A percentile compares a stretch with the other conserved stretches of the same genome.
Conservation (phyloP, 139 green algal species). For the Chloropicon primus region DNA sequence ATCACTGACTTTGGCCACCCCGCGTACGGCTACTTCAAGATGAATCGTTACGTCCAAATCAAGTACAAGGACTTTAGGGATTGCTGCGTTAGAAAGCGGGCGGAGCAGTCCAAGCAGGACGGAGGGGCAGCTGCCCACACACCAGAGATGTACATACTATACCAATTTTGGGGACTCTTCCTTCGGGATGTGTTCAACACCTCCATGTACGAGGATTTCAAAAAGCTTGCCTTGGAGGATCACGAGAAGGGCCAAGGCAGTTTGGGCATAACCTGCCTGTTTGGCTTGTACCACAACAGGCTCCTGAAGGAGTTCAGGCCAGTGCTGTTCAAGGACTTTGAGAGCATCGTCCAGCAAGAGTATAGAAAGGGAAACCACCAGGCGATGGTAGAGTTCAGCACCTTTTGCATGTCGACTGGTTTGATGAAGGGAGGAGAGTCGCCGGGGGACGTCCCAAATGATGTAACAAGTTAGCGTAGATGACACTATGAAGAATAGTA, state of each 20-base stretch:
- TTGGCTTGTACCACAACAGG: neutral
- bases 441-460: neutral
- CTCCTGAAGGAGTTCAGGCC: neutral
- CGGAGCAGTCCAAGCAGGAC: neutral
- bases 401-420: neutral
- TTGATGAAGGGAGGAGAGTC: neutral
- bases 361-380: neutral
- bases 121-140: neutral
- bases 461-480: too few relatives aligned
- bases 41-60: neutral
- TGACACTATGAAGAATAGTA: too few relatives aligned
- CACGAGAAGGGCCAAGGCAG: neutral
- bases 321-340: neutral
- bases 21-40: neutral
- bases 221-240: neutral
- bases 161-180: neutral
- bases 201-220: neutral
- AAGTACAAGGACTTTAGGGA: neutral
- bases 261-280: neutral
- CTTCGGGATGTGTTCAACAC: neutral
- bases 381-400: neutral
- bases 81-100: neutral
- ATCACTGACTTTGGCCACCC: neutral
- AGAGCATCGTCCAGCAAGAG: neutral
- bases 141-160: neutral